Base-by-base conservation (phyloP, 2,329 filamentous ascomycete species). In the Xylariales sp. region DNA sequence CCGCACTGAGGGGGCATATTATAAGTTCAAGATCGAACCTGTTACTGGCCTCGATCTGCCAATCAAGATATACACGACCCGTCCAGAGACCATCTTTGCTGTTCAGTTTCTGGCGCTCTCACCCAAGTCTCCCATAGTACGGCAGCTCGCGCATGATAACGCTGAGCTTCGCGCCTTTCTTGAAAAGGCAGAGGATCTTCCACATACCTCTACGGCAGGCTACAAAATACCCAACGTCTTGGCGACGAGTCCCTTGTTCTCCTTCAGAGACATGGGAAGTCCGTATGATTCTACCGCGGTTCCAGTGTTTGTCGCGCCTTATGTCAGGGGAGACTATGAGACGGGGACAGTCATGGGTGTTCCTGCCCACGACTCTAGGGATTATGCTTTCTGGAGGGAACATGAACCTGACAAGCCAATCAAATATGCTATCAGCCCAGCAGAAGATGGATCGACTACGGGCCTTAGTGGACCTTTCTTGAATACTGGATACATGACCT, bases 301-400 rank as follows among this genome's bases (percentile, higher is more conserved):
- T 4, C 88, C 88, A 1, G 72, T 95, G 4, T 95, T 84, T 54
- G 84, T 87, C 16, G 87, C 89, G 8, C 83, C 88, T 0, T 95
- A 95, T 56, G 89, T 95, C 9, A 70, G 94, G 4, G 84, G 84
- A 19, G 86, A 89, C 55, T 93, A 94, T 51, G 88, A 88, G 12
- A 85, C 89, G 50, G 88, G 88, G 1, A 88, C 88, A 8, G 84
- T 95, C 2, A 95, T 95, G 88, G 89, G 89, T 31, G 89, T 95
- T 6, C 89, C 89, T 0, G 89, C 82, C 2, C 89, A 95, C 56
- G 89, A 95, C 60, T 58, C 73, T 4, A 76, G 88, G 39, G 89
- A 95, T 52, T 72, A 86, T 61, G 76, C 78, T 2, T 95, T 95
- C 59, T 95, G 88, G 84, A 80, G 74, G 51, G 70, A 81, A 44